Conservation (phyloP, 805 yeast genomes). For the Lipomyces sp. region DNA sequence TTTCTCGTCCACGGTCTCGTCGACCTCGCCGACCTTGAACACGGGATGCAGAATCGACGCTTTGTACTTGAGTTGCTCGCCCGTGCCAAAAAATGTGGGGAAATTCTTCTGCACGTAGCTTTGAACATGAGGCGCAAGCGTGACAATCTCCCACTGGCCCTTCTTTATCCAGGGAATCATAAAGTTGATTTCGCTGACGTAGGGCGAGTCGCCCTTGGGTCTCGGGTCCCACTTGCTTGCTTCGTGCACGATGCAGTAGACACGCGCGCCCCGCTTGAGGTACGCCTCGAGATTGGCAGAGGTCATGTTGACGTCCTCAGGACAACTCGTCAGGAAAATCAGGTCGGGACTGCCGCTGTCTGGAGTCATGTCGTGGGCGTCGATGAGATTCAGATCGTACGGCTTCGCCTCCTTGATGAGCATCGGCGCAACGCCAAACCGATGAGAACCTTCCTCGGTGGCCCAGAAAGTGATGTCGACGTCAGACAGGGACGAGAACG, state of each 20-base stretch:
- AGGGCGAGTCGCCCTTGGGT: constrained; percentile 3
- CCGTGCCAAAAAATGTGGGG: constrained; percentile 12
- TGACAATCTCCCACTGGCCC: constrained; percentile 19
- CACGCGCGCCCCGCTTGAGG: constrained; percentile 11
- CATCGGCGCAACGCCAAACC: constrained; percentile 14
- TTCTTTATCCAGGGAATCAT: constrained; percentile 21
- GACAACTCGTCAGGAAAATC: constrained; percentile 13
- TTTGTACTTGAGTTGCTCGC: constrained; percentile 1
- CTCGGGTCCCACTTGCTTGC: constrained; percentile 13
- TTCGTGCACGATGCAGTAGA: constrained; percentile 16
- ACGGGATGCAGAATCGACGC: constrained; percentile 18
- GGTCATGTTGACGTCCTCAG: constrained; percentile 7
- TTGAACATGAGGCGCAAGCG: constrained; percentile 19
- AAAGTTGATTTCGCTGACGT: constrained; percentile 7
- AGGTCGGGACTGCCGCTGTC: constrained; percentile 8
- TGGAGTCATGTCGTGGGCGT: not conserved
- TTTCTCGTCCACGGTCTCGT: not conserved
- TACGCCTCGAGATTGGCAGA: not conserved
- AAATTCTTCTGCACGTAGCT: constrained; percentile 12
- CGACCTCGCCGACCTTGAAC: constrained; percentile 1
- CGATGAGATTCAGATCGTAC: not conserved
- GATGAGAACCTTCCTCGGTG: not conserved
- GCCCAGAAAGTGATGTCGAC: constrained; percentile 20
- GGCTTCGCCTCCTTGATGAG: constrained; percentile 10
- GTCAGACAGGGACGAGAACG: constrained; percentile 10